Evolutionary conservation across 192 early-diverging fungal genomes (phyloP), one percentile per base, ranked within the genome.

Genomic region (Umbelopsis isabellina): DNA sequence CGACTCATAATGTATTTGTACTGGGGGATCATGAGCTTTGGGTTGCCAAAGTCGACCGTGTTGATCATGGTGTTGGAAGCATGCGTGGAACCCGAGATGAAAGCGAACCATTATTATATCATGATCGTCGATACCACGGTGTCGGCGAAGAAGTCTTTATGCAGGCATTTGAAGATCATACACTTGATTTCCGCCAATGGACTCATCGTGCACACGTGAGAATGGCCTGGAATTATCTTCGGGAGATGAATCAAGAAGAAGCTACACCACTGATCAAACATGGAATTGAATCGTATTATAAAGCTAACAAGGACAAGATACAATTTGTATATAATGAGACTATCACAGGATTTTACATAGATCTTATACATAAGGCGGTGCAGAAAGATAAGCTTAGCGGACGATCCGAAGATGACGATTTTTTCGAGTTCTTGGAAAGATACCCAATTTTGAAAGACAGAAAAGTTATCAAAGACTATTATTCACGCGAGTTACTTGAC

Each of bases 11-110:
- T 33, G 79, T 79, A 4, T 68, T 87, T 47, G 69, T 64, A 12
- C 73, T 89, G 2, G 90, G 90, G 0, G 87, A 89, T 68, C 90
- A 91, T 73, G 85, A 87, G 52, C 76, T 87, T 50, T 89, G 87
- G 87, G 84, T 87, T 68, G 84, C 81, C 5, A 71, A 81, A 41
- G 87, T 91, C 0, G 72, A 79, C 45, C 83, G 82, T 51, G 79
- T 89, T 6, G 75, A 86, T 13, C 74, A 88, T 69, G 86, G 85
- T 10, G 81, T 84, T 35, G 84, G 80, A 48, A 72, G 83, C 0
- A 70, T 67, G 23, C 46, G 23, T 11, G 75, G 73, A 0, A 65
- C 49, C 20, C 46, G 70, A 20, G 72, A 81, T 44, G 82, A 84
- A 64, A 65, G 44, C 9, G 48, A 64, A n/a, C 80, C 84, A 11